Evolutionary conservation across 2,329 filamentous ascomycete species (phyloP).

Genomic region (Monilinia polystroma): DNA sequence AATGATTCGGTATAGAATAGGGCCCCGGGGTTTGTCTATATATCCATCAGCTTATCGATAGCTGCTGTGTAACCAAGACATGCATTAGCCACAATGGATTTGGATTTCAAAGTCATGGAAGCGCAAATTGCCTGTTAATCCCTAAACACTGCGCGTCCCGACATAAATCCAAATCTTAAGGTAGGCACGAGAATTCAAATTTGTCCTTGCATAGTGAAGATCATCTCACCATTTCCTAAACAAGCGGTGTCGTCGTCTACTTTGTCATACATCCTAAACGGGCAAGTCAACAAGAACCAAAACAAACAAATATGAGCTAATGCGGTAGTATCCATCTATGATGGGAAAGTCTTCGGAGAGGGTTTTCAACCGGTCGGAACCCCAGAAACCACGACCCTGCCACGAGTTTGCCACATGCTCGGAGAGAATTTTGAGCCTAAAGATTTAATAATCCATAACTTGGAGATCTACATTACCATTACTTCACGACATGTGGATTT

Average conservation of each 20-base stretch:
- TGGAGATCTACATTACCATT: neutral
- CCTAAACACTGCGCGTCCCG: neutral
- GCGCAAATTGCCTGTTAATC: neutral
- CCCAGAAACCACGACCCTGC: neutral
- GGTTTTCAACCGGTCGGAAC: neutral
- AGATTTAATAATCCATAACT: neutral
- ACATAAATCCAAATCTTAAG: neutral
- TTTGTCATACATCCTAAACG: neutral
- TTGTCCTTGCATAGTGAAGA: neutral
- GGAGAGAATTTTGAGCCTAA: conserved; percentile 1
- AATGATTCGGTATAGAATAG: no score
- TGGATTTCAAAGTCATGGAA: neutral
- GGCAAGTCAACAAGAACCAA: neutral
- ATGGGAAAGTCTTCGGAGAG: neutral
- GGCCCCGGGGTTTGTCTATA: neutral
- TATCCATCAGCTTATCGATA: neutral
- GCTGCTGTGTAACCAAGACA: no score
- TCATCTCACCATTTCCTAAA: conserved; percentile 2
- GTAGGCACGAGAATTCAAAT: neutral
- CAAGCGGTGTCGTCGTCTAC: conserved; percentile 7
- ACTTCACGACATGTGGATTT: neutral
- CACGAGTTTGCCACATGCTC: conserved; percentile 3
- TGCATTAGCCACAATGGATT: neutral
- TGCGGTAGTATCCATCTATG: neutral
- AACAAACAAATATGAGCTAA: no score